A percentile compares a stretch with the other conserved stretches of the same genome.
Evolutionary conservation across 257 asterid species (phyloP).

Genomic region (Lavandula angustifolia): DNA sequence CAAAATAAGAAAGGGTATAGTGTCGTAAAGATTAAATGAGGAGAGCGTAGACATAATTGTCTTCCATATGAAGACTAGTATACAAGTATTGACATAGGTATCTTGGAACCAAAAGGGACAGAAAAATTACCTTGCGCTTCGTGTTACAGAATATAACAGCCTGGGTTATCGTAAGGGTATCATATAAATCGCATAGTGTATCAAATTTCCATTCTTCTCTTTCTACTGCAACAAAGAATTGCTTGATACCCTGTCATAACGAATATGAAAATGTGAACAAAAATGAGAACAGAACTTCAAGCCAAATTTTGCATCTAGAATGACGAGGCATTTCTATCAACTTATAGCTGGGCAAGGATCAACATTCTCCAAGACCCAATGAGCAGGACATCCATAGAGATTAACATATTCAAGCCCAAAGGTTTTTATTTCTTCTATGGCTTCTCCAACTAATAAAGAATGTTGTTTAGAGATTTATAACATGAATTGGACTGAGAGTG

Average conservation of each 20-base stretch:
- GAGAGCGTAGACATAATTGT: not conserved
- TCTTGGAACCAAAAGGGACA: not conserved
- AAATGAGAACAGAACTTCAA: slow-evolving; percentile 3
- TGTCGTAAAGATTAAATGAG: not conserved
- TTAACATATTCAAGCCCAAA: not conserved
- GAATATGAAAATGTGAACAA: not conserved
- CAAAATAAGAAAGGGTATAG: not conserved
- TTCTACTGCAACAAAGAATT: slow-evolving; percentile 92
- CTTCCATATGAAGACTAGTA: not conserved
- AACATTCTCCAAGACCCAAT: not conserved
- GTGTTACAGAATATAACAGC: slow-evolving; percentile 97
- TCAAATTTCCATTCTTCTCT: slow-evolving; percentile 96
- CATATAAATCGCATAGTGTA: slow-evolving; percentile 89
- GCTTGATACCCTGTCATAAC: slow-evolving; percentile 82
- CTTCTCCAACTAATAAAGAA: slow-evolving; percentile 5
- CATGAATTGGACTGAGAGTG: not conserved
- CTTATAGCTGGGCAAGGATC: not conserved
- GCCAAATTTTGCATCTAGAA: slow-evolving; percentile 8
- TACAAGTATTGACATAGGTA: slow-evolving; percentile 5
- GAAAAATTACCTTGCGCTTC: slow-evolving; percentile 69
- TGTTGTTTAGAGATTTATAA: slow-evolving; percentile 3
- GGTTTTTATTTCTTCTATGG: not conserved
- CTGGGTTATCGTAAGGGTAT: slow-evolving; percentile 91
- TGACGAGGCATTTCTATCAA: not conserved
- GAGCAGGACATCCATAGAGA: not conserved